Percentiles rank a stretch among this genome's conserved stretches.
These are phyloP conservation scores for Geotrichum restrictum DNA, from an alignment of 1,139 yeast genomes.

Conservation along the genomic window DNA sequence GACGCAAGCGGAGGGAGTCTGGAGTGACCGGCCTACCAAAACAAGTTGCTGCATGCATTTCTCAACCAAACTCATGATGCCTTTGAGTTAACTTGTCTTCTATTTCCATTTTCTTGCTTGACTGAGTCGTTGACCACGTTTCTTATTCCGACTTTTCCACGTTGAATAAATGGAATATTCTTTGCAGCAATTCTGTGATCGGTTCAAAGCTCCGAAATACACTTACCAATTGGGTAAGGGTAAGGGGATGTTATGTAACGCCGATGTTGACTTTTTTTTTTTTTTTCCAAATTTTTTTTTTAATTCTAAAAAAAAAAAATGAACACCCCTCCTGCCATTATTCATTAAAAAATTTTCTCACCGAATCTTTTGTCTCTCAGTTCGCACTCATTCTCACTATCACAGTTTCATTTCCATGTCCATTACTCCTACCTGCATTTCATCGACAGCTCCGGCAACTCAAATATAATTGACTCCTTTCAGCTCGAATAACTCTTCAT, in stretches of 20 bases:
- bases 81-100: too few relatives aligned
- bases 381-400: not conserved
- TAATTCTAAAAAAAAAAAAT: conserved; percentile 1
- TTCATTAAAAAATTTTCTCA: not conserved
- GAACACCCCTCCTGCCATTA: conserved; percentile 1
- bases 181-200: not conserved
- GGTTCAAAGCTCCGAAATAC: not conserved
- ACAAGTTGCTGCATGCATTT: too few relatives aligned
- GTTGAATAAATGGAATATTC: not conserved
- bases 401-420: not conserved
- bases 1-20: too few relatives aligned
- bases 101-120: too few relatives aligned
- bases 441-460: not conserved
- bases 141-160: too few relatives aligned
- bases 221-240: not conserved
- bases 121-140: too few relatives aligned
- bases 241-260: not conserved
- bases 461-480: not conserved
- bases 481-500: not conserved
- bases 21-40: too few relatives aligned
- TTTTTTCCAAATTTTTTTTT: not conserved
- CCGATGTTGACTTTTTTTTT: conserved; percentile 1
- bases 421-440: not conserved
- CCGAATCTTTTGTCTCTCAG: not conserved
- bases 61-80: too few relatives aligned